phyloP scores from a whole-genome alignment of 1,139 yeast species.

The Schizosaccharomyces versatilis region DNA sequence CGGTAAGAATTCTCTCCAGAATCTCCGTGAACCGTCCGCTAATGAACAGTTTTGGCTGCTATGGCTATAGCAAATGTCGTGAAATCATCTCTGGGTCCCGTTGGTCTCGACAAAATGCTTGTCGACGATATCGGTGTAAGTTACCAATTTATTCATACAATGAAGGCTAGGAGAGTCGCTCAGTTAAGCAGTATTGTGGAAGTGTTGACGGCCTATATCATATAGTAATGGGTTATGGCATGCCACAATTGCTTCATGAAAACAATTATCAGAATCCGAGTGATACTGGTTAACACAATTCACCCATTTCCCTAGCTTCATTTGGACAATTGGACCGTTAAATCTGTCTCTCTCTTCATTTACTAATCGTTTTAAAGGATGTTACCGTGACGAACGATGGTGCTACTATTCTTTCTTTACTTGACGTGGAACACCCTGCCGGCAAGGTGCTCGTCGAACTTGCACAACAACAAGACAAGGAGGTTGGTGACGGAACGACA shows the following conservation, averaged over 20 bases:
- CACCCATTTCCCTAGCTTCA: too few species aligned
- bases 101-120: constrained; percentile 92
- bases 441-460: constrained; percentile 90
- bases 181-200: background rate
- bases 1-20: constrained; percentile 19
- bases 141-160: constrained; percentile 8
- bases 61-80: constrained; percentile 94
- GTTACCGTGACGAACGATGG: constrained; percentile 98
- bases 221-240: background rate
- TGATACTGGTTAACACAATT: too few species aligned
- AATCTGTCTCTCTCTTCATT: background rate
- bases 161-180: constrained; percentile 1
- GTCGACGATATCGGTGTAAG: constrained; percentile 78
- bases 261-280: too few species aligned
- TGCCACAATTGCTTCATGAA: too few species aligned
- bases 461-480: constrained; percentile 97
- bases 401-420: constrained; percentile 72
- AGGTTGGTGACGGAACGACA: constrained; percentile 95
- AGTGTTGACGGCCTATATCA: background rate
- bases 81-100: constrained; percentile 92
- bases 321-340: too few species aligned
- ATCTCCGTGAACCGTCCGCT: background rate
- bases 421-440: constrained; percentile 97
- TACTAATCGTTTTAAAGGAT: constrained; percentile 24
- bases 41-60: constrained; percentile 45